Conservation (phyloP, 106 monocot species). For the Hemerocallis citrina region DNA sequence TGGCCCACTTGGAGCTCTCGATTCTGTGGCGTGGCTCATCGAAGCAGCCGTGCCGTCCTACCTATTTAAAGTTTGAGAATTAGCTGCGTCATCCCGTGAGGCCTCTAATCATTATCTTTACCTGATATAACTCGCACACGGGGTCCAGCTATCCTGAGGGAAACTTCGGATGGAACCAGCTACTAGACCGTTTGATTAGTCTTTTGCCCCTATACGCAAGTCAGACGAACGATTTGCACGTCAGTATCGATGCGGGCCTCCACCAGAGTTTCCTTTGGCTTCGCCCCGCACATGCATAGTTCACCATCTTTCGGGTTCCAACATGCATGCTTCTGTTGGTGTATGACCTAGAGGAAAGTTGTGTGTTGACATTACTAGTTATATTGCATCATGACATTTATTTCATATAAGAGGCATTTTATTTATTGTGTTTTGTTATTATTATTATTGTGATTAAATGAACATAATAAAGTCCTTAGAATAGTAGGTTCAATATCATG, state of each 20-base stretch:
- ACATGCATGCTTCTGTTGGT: not conserved
- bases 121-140: conserved; percentile 8
- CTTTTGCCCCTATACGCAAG: conserved; percentile 29
- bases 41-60: conserved; percentile 5
- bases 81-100: conserved; percentile 3
- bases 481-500: no score
- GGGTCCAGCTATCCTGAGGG: conserved; percentile 23
- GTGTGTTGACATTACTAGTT: no score
- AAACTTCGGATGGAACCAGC: conserved; percentile 24
- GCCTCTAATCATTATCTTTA: conserved; percentile 18
- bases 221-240: conserved; percentile 23
- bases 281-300: conserved; percentile 11
- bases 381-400: no score
- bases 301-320: conserved; percentile 4
- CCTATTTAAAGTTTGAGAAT: conserved; percentile 16
- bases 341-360: no score
- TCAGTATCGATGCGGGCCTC: conserved; percentile 16
- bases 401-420: no score
- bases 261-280: conserved; percentile 17
- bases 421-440: no score
- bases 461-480: no score
- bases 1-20: conserved; percentile 15
- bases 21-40: conserved; percentile 4
- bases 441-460: no score
- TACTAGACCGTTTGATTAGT: conserved; percentile 26